Percentiles rank a stretch among this genome's conserved stretches.
phyloP scores from a whole-genome alignment of 2,329 filamentous ascomycete genomes.

The Penicillium sp. region DNA sequence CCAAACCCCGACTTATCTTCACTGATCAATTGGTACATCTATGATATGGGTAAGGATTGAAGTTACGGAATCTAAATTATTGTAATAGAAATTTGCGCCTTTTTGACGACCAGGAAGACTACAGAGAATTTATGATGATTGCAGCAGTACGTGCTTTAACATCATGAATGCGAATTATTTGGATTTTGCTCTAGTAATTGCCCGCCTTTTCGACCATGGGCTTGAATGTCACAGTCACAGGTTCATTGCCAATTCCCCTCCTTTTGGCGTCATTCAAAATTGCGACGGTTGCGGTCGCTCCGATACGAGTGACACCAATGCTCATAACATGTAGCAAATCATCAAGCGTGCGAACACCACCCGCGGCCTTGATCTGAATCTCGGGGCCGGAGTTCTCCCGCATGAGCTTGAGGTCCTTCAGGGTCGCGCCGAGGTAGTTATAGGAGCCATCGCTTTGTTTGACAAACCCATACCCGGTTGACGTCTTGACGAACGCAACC shows the following conservation, averaged over 20 bases:
- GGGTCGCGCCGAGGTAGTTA: conserved; percentile 56
- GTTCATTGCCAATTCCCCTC: conserved; percentile 49
- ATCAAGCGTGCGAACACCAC: conserved; percentile 59
- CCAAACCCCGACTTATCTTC: too few relatives aligned
- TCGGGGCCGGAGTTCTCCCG: conserved; percentile 43
- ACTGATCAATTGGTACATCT: too few relatives aligned
- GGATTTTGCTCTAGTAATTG: conserved; percentile 9
- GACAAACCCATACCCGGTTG: conserved; percentile 62
- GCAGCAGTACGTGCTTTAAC: too few relatives aligned
- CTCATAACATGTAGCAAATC: conserved; percentile 57
- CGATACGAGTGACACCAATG: conserved; percentile 57
- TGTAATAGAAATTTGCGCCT: too few relatives aligned
- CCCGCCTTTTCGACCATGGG: conserved; percentile 21
- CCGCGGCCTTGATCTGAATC: conserved; percentile 60
- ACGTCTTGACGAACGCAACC: conserved; percentile 63
- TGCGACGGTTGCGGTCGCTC: conserved; percentile 55
- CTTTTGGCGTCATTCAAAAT: conserved; percentile 58
- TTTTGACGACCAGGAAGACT: too few relatives aligned
- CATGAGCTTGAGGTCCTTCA: conserved; percentile 57
- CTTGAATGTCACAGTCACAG: conserved; percentile 22
- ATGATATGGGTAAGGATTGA: too few relatives aligned
- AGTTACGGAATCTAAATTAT: too few relatives aligned
- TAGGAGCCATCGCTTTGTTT: conserved; percentile 56
- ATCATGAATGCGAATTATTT: neutral
- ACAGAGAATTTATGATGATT: too few relatives aligned